Evolutionary conservation across 257 asterid genomes (phyloP).

Genomic region (Lycium barbarum): DNA sequence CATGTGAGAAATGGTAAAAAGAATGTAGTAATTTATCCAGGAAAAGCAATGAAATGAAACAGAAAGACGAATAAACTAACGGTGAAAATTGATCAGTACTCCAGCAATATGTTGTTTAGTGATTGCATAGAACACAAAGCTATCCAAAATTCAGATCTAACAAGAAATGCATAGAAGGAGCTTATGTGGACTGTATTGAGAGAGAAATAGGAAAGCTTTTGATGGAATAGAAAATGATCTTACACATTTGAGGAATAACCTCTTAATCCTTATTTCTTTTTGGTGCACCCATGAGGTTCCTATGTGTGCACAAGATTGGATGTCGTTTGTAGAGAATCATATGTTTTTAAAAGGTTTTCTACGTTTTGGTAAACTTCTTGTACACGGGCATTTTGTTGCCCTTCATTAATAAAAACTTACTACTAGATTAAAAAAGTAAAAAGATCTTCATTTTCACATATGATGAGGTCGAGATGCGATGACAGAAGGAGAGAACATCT

Average conservation of each 20-base stretch:
- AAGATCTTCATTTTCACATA: neutral
- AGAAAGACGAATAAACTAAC: neutral
- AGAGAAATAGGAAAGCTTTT: conserved; percentile 11
- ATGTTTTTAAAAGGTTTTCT: neutral
- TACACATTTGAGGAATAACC: conserved; percentile 1
- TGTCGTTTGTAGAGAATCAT: neutral
- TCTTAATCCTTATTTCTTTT: neutral
- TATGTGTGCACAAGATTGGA: neutral
- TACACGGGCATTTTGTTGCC: neutral
- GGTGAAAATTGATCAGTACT: conserved; percentile 10
- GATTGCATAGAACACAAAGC: neutral
- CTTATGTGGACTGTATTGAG: neutral
- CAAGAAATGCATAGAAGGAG: neutral
- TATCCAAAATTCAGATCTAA: neutral
- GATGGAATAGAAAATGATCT: conserved; percentile 23
- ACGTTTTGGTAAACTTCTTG: neutral
- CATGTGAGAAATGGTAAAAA: conserved; percentile 13
- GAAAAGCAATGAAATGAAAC: conserved; percentile 12
- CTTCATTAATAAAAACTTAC: neutral
- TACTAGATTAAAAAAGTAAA: neutral
- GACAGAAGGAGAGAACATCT: conserved; percentile 12
- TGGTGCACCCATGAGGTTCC: conserved; percentile 23
- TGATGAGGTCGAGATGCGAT: conserved; percentile 9
- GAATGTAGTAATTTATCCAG: neutral
- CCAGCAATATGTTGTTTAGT: neutral